Base-by-base conservation (phyloP, 2,329 filamentous ascomycete genomes). In the Sporothrix brasiliensis region DNA sequence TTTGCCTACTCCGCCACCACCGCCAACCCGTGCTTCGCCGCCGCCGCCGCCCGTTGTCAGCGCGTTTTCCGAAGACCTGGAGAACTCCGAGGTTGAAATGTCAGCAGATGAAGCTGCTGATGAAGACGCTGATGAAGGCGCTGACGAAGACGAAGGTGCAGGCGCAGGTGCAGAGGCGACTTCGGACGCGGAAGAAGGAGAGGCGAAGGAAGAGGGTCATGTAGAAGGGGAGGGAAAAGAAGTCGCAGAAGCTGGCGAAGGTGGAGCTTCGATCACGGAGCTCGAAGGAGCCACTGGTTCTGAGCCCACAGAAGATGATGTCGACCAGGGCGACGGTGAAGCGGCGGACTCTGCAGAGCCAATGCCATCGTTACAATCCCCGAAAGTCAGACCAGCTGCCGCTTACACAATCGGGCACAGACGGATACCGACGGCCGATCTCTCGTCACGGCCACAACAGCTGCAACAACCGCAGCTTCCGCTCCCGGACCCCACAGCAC, bases 351-450 rank as follows among this genome's bases (percentile, higher is more conserved):
- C 63, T 19, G 52, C 30, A 44, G 60, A 53, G 21, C 63, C 39
- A 4, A 24, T 53, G 52, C 52, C 67, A 6, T 13, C 60, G 6
- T 14, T 69, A 44, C 66, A 52, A 19, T 54, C 65, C 0, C 69
- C 54, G 4, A 68, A 54, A 47, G 39, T 54, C 2, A 24, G 69
- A 11, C 47, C 24, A 24, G 24, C 47, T 47, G 27, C 34, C 10
- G 21, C 54, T 2, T 41, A 21, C 44, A 19, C 41, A 3, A 39
- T 27, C 21, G 69, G 54, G 1, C 54, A 71, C 27, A 30, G 66
- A 14, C 69, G 66, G 13, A 53, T 58, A 3, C 50, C 67, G 24
- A 68, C 66, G 1, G 9, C 47, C 9, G 69, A 71, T 6, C 65
- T 47, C 0, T 34, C 63, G 11, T 30, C 50, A 14, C 56, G 54